Percentiles rank a stretch among this genome's conserved stretches.
Evolutionary conservation across 306 rosid species (phyloP).

Genomic region (Quercus parvula): DNA sequence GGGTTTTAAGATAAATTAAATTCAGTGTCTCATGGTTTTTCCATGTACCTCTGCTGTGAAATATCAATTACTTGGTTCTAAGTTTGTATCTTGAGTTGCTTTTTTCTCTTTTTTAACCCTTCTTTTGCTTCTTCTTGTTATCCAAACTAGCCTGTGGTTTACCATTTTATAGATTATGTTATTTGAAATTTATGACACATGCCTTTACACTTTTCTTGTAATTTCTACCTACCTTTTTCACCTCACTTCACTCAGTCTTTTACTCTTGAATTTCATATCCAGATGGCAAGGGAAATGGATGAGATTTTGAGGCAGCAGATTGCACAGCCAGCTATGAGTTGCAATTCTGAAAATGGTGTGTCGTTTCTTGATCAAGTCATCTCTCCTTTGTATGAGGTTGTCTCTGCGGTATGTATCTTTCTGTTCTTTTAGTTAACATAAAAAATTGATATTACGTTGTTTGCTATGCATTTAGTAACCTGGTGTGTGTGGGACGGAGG

Average conservation of each 20-base stretch:
- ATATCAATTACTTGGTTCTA: not conserved
- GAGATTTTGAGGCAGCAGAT: constrained; percentile 66
- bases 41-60: not conserved
- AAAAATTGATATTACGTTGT: no score
- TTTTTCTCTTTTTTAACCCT: not conserved
- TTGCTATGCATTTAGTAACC: no score
- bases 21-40: not conserved
- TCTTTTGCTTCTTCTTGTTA: not conserved
- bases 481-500: no score
- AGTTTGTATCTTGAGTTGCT: not conserved
- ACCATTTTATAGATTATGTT: not conserved
- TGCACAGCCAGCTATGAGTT: constrained; percentile 85
- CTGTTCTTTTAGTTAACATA: not conserved
- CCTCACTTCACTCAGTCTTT: not conserved
- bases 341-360: constrained; percentile 56
- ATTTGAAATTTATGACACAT: not conserved
- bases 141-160: not conserved
- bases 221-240: not conserved
- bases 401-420: constrained; percentile 69
- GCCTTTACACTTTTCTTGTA: not conserved
- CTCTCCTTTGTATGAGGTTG: constrained; percentile 65
- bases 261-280: constrained; percentile 31
- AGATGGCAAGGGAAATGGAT: constrained; percentile 97
- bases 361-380: constrained; percentile 87
- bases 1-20: not conserved